These are phyloP conservation scores for Mycena vulgaris DNA, from an alignment of 768 basidiomycete genomes.

Conservation along the genomic window DNA sequence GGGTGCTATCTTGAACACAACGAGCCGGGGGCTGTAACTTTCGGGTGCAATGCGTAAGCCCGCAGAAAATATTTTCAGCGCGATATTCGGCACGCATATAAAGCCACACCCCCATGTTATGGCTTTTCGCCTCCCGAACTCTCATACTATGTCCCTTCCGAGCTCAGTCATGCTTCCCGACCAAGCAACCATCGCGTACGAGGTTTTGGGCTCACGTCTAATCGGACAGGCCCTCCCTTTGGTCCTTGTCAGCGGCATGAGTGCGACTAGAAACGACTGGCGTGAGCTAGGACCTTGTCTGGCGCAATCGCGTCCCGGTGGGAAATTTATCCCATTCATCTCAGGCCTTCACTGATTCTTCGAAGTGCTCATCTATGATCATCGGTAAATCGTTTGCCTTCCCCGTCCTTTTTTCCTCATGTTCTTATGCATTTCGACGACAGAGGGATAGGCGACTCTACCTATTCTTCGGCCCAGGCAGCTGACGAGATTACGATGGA, in stretches of 20 bases:
- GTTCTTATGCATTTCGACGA: not conserved
- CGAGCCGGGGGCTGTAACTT: not conserved
- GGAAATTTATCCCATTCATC: not conserved
- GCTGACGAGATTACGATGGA: conserved; percentile 47
- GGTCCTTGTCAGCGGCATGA: conserved; percentile 43
- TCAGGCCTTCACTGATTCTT: not conserved
- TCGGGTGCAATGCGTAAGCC: conserved; percentile 3
- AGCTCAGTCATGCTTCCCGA: conserved; percentile 17
- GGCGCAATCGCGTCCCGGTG: conserved; percentile 42
- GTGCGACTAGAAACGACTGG: conserved; percentile 42
- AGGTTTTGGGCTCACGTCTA: conserved; percentile 19
- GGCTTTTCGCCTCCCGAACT: not conserved
- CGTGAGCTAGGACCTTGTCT: conserved; percentile 35
- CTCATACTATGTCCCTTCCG: conserved; percentile 1
- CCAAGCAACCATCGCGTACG: conserved; percentile 18
- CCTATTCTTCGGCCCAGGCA: conserved; percentile 26
- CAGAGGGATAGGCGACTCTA: conserved; percentile 50
- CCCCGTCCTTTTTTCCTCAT: conserved; percentile 32
- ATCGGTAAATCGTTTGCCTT: not conserved
- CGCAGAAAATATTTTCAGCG: not conserved
- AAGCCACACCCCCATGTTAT: not conserved
- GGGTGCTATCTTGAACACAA: conserved; percentile 11
- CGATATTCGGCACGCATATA: conserved; percentile 9
- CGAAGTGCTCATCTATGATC: conserved; percentile 21
- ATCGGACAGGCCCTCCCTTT: conserved; percentile 35